A percentile compares a stretch with the other conserved stretches of the same genome.
Conservation (phyloP, 768 basidiomycete genomes). For the Hygrophorus russula region DNA sequence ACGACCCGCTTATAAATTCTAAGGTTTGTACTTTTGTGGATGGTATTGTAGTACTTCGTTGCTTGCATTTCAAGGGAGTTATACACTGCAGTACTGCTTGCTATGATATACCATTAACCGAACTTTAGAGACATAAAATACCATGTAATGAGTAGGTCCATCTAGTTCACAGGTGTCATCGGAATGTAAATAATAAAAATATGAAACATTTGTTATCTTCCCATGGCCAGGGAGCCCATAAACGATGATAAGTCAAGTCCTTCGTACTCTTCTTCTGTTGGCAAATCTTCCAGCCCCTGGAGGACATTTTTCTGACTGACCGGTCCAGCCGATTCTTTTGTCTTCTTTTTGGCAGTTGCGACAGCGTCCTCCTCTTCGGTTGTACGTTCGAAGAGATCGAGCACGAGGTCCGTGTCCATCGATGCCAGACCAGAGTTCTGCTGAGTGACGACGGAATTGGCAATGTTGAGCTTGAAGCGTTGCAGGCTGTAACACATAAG, state of each 20-base stretch:
- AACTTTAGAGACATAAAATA: slow-evolving; percentile 1
- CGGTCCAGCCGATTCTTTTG: slow-evolving; percentile 43
- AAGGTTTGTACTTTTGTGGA: too few relatives aligned
- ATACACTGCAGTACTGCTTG: slow-evolving; percentile 5
- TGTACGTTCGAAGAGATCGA: slow-evolving; percentile 85
- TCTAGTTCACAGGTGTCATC: background rate
- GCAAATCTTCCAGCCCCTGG: slow-evolving; percentile 85
- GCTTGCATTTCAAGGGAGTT: too few relatives aligned
- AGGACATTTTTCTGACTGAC: slow-evolving; percentile 74
- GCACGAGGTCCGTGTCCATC: slow-evolving; percentile 95
- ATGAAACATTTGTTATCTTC: slow-evolving; percentile 27
- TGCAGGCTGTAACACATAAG: slow-evolving; percentile 52
- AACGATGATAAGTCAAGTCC: slow-evolving; percentile 78
- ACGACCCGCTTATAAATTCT: too few relatives aligned
- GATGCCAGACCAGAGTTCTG: slow-evolving; percentile 89
- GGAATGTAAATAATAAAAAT: slow-evolving; percentile 14
- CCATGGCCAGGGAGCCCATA: slow-evolving; percentile 79
- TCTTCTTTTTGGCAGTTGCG: slow-evolving; percentile 42
- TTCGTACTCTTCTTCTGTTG: slow-evolving; percentile 88
- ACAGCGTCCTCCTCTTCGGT: slow-evolving; percentile 63
- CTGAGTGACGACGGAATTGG: slow-evolving; percentile 92
- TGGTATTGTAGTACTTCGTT: too few relatives aligned
- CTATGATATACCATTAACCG: too few relatives aligned
- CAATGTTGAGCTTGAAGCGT: slow-evolving; percentile 98
- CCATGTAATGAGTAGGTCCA: slow-evolving; percentile 7